Percentiles rank a stretch among this genome's conserved stretches.
Conservation (phyloP, 2,329 filamentous ascomycete species). For the Epichloe gansuensis region DNA sequence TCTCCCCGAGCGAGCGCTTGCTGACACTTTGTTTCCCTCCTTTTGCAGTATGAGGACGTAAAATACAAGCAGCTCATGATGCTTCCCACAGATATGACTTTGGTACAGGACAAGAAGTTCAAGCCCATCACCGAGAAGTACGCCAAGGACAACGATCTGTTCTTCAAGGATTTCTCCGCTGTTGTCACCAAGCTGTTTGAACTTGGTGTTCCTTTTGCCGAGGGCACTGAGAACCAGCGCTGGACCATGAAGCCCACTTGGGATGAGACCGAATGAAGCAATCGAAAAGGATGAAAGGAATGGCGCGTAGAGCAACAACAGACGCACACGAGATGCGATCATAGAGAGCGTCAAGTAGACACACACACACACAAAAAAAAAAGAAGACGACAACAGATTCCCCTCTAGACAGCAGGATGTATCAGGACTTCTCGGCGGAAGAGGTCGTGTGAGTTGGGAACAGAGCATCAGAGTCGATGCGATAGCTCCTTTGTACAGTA, state of each 20-base stretch:
- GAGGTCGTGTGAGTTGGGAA: not conserved
- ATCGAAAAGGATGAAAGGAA: not conserved
- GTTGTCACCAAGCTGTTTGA: slow-evolving; percentile 78
- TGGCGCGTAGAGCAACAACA: not conserved
- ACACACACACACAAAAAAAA: too few relatives aligned
- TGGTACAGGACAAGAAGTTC: slow-evolving; percentile 83
- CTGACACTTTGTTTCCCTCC: slow-evolving; percentile 2
- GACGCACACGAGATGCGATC: not conserved
- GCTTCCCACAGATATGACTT: slow-evolving; percentile 81
- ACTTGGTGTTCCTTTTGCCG: slow-evolving; percentile 79
- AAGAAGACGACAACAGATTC: not conserved
- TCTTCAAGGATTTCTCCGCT: slow-evolving; percentile 85
- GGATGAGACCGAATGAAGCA: slow-evolving; percentile 18
- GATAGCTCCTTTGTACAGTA: not conserved
- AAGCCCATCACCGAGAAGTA: slow-evolving; percentile 70
- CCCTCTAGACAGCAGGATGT: not conserved
- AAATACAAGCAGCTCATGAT: slow-evolving; percentile 87
- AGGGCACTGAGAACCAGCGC: slow-evolving; percentile 40
- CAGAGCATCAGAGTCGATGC: not conserved
- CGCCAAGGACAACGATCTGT: slow-evolving; percentile 77
- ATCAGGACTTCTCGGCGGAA: not conserved
- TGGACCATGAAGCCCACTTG: slow-evolving; percentile 51
- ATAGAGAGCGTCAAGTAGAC: slow-evolving; percentile 4
- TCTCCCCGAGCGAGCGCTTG: not conserved
- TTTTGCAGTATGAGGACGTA: slow-evolving; percentile 70